Evolutionary conservation across 1,284 basidiomycete species (phyloP).

Genomic region (Cutaneotrichosporon arboriforme): DNA sequence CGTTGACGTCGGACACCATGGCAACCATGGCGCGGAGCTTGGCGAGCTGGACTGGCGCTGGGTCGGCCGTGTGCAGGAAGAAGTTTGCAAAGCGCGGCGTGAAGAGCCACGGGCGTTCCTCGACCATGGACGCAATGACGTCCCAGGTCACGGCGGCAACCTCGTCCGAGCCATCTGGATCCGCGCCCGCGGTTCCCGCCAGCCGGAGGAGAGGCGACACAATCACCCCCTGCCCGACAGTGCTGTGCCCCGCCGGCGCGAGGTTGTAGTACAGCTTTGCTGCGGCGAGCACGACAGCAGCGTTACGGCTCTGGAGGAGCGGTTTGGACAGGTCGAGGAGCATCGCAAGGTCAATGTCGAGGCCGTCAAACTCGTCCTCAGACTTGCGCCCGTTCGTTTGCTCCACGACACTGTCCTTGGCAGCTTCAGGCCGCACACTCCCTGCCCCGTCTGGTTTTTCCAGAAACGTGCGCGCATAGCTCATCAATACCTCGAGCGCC

Average conservation of each 20-base stretch:
- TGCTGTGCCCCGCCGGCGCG: conserved; percentile 52
- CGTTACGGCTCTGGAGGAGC: conserved; percentile 75
- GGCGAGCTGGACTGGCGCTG: conserved; percentile 59
- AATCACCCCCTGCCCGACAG: conserved; percentile 35
- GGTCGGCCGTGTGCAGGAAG: conserved; percentile 63
- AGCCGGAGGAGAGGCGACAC: conserved; percentile 40
- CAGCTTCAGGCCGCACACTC: background rate
- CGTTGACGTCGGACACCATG: conserved; percentile 62
- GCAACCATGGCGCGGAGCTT: conserved; percentile 68
- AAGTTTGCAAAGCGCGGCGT: conserved; percentile 60
- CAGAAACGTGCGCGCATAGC: conserved; percentile 81
- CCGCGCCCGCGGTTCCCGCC: conserved; percentile 48
- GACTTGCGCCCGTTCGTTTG: background rate
- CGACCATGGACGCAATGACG: conserved; percentile 62
- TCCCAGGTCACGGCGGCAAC: conserved; percentile 67
- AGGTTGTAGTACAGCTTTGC: conserved; percentile 68
- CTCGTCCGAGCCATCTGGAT: conserved; percentile 58
- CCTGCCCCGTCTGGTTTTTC: conserved; percentile 56
- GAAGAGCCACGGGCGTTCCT: conserved; percentile 60
- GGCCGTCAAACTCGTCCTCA: conserved; percentile 56
- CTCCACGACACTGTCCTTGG: background rate
- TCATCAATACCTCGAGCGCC: conserved; percentile 67
- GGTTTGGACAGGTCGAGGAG: conserved; percentile 68
- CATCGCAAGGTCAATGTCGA: conserved; percentile 63
- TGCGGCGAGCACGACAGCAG: conserved; percentile 73